Conservation (phyloP, 1,284 basidiomycete species). For the Boletus nobilissimus region DNA sequence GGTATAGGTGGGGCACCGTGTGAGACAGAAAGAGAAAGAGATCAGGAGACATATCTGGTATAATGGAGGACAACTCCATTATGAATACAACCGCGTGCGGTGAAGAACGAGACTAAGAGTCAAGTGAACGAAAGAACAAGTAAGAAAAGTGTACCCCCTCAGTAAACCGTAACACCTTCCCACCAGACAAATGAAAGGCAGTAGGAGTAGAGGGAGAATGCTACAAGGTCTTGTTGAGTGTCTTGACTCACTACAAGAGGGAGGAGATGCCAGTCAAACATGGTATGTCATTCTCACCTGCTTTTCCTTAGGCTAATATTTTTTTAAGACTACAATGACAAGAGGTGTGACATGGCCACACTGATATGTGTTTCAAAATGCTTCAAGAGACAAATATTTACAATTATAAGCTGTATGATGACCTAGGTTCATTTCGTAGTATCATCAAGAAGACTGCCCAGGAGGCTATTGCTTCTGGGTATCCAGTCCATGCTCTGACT, state of each 20-base stretch:
- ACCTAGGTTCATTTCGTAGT: background rate
- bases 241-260: background rate
- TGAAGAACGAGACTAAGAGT: too few species aligned
- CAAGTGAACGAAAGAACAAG: too few species aligned
- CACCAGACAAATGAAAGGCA: background rate
- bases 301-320: background rate
- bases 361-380: background rate
- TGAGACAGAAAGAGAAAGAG: too few species aligned
- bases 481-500: background rate
- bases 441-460: constrained; percentile 10
- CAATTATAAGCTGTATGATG: constrained; percentile 2
- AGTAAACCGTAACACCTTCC: too few species aligned
- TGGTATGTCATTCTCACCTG: background rate
- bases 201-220: background rate
- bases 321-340: background rate
- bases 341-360: background rate
- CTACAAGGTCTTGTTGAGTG: background rate
- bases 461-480: background rate
- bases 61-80: too few species aligned
- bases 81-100: too few species aligned
- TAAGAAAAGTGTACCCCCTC: too few species aligned
- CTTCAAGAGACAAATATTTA: background rate
- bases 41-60: too few species aligned
- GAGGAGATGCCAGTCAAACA: background rate
- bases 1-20: too few species aligned